Base-by-base conservation (phyloP, 208 protist genomes). In the Naegleria fowleri region DNA sequence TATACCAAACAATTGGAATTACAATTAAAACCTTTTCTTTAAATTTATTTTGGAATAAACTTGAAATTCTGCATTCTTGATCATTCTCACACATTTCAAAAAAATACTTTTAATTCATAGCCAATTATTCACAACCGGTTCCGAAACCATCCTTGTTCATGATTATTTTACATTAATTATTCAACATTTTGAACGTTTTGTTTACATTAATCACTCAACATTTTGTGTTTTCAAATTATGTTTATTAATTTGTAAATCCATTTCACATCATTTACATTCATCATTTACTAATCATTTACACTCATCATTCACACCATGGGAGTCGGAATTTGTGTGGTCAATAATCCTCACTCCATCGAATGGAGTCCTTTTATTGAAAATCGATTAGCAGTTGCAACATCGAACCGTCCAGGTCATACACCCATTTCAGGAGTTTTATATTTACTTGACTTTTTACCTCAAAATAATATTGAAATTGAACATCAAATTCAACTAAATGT, bases 401-500 rank as follows among this genome's bases (percentile, higher is more conserved):
- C n/a, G 39, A 89, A 89, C 51, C 19, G 86, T 22, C 86, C 86
- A 41, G 48, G 48, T 67, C 86, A 89, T 67, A 89, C 48, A 67
- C 86, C 86, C 4, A 89, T 89, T n/a, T 67, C 48, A 40, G 86
- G 86, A 5, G 39, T 89, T 39, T 22, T 89, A 11, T 89, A 89
- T 67, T 22, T 89, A 36, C n/a, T 89, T 5, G 4, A 6, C 3
- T 89, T 89, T 25, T 40, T 41, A 38, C 86, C 86, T 29, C 33
- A 89, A 29, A 89, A 89, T 40, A 2, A 89, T n/a, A 67, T 89
- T 67, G 86, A 89, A 89, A 67, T 89, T 67, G 86, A 58, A 67
- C 48, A 89, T 40, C 86, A 89, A 67, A 89, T 89, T 41, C 86
- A 89, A 40, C 15, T 67, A 25, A 89, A 89, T 67, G 48, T 89